Base-by-base conservation (phyloP, 208 protist species). In the Leishmania mexicana region DNA sequence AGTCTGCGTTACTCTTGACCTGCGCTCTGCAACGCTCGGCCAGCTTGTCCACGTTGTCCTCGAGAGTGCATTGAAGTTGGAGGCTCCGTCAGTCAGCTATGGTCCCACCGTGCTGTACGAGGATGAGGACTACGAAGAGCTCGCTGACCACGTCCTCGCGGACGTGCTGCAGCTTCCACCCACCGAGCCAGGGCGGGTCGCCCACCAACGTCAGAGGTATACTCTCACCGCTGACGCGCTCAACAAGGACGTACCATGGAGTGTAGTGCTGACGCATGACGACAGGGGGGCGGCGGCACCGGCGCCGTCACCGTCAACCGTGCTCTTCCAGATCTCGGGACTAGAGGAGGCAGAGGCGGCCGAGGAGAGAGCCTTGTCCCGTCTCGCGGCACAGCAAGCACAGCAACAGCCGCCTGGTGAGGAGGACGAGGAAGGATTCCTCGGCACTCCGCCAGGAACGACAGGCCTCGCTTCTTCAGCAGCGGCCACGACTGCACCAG, bases 51-150 rank as follows among this genome's bases (percentile, higher is more conserved):
- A 75, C 19, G 21, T 28, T 4, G 78, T 96, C 0, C 70, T 97
- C 40, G 79, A 78, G 38, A 76, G 79, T 0, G 79, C 64, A 6
- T 70, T 94, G 5, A 74, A 54, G 0, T 80, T 96, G 73, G 87
- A 88, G 65, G 80, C 75, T 1, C 87, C 90, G 13, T 93, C 87
- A 35, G 79, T 98, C 60, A 88, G 81, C 35, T 68, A 80, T 57
- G 88, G 83, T 15, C 38, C 83, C 1, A 87, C 73, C n/a, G 71
- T 96, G 49, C 13, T 98, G 11, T 98, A 95, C 79, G 95, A 98
- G 60, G 87, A 87, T 38, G 94, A 92, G 47, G 93, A 94, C 78
- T 96, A 93, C 78, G 93, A 97, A 54, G 84, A 49, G 6, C 79
- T 97, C 45, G 86, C 79, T 0, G 79, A 49, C 24, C 74, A 62